Evolutionary conservation across 2,329 filamentous ascomycete species (phyloP), one percentile per base, ranked within the genome.

Genomic region (Fusarium oligoseptatum): DNA sequence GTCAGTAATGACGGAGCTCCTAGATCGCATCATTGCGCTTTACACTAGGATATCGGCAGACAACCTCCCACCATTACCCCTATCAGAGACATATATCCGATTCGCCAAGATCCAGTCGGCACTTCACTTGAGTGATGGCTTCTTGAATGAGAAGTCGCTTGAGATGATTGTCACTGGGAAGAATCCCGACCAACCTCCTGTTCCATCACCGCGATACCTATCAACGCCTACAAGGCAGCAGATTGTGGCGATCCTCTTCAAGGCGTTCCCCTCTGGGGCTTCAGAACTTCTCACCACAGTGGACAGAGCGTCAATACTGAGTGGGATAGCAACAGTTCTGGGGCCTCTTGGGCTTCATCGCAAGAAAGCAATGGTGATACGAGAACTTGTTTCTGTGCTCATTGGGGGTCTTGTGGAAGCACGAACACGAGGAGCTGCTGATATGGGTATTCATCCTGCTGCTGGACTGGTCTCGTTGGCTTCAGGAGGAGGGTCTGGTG

Each of bases 381-480:
- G 94, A 76, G 95, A 98, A 79, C 88, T 98, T 60, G 89, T 99
- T 10, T 92, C 92, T 4, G 92, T 95, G 17, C 87, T 98, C 45
- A 94, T 97, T 62, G 92, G 92, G 37, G 95, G 94, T 3, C 87
- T 99, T 10, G 92, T 98, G 6, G 95, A 98, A 82, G 97, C 97
- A 17, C 90, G 97, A 43, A 98, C 97, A 56, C 89, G 96, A 57
- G 96, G 96, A 36, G 97, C 97, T 45, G 95, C 97, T n/a, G 97
- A 98, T 80, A 94, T 97, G 79, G 97, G 96, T 4, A 94, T 99
- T 39, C 96, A 98, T 83, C 97, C 97, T 45, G 96, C 96, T 20
- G 95, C 96, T 11, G 95, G 95, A 0, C 85, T 98, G 60, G 92
- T 95, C 29, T 92, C 92, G 14, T 85, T 97, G 34, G 93, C 91